Base-by-base conservation (phyloP, 345 rosid species). In the Leavenworthia alabamica region DNA sequence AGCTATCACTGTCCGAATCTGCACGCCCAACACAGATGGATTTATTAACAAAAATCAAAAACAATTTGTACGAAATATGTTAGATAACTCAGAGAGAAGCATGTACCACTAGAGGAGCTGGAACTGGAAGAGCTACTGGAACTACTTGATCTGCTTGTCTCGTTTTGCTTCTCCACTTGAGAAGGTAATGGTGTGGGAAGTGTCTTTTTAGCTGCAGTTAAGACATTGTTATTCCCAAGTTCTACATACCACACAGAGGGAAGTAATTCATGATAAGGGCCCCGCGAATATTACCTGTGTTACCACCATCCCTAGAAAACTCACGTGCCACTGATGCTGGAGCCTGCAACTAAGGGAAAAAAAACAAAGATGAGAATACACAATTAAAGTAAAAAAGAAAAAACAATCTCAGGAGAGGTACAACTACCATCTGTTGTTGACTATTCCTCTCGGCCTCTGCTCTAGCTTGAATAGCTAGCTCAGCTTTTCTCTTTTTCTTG, bases 101-200 rank as follows among this genome's bases (percentile, higher is more conserved):
- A 43, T 15, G 59, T 93, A 93, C 99, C 99, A 75, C 97, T 93
- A 56, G 97, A 89, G 73, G 99, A 93, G 62, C 92, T 96, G 56
- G 97, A 89, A 71, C 99, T 89, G 77, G 92, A 85, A 55, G 97
- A 93, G 78, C 96, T 89, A 79, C 88, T 87, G 50, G 99, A 93
- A 72, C 97, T 89, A 78, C 94, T 89, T 12, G 99, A 87, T 75
- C 85, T 79, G 77, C 83, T 87, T 32, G 80, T 73, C 66, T 84
- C 81, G 17, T 74, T 84, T 39, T 79, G 87, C 71, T 74, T 83
- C 64, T 76, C 90, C 52, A 32, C 82, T 74, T 71, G 86, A 70
- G 68, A 75, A 47, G 83, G 39, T 16, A 70, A 15, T 5, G 42
- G 59, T 8, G 79, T 62, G 13, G 85, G 66, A 46, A 73, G 77